Evolutionary conservation across 2,329 filamentous ascomycete genomes (phyloP).

Genomic region (Epichloe gansuensis): DNA sequence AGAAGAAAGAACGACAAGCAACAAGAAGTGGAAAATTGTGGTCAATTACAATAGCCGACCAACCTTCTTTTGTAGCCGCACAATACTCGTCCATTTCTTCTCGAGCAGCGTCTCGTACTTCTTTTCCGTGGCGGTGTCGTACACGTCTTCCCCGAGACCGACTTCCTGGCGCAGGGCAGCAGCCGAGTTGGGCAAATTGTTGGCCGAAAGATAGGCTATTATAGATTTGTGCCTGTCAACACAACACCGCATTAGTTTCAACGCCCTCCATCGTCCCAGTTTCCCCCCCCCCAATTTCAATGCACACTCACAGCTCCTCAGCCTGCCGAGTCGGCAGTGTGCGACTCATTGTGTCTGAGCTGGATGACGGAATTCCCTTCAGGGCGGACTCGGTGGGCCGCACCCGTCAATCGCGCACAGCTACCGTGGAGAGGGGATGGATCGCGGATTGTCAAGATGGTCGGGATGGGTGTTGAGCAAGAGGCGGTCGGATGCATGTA

Average conservation of each 20-base stretch:
- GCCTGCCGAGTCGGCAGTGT: slow-evolving; percentile 69
- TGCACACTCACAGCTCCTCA: slow-evolving; percentile 64
- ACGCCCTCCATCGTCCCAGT: background rate
- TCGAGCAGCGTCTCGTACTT: slow-evolving; percentile 90
- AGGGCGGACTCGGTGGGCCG: slow-evolving; percentile 2
- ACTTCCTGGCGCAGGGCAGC: slow-evolving; percentile 64
- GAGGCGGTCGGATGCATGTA: slow-evolving; percentile 5
- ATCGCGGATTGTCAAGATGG: background rate
- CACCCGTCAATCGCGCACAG: background rate
- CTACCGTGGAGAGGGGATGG: background rate
- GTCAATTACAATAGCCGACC: slow-evolving; percentile 3
- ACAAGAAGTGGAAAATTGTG: too few species aligned
- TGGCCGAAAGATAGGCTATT: slow-evolving; percentile 71
- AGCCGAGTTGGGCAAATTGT: slow-evolving; percentile 57
- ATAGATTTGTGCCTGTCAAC: slow-evolving; percentile 72
- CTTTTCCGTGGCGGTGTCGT: slow-evolving; percentile 72
- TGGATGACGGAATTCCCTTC: background rate
- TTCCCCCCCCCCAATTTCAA: slow-evolving; percentile 4
- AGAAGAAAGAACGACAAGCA: background rate
- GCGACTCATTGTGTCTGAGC: slow-evolving; percentile 45
- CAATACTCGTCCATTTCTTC: slow-evolving; percentile 97
- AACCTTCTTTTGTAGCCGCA: slow-evolving; percentile 91
- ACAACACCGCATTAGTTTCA: background rate
- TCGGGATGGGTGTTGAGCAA: background rate
- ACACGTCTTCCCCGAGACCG: slow-evolving; percentile 53